phyloP scores from a whole-genome alignment of 495 filamentous ascomycete genomes.

The Hypoxylon fragiforme region DNA sequence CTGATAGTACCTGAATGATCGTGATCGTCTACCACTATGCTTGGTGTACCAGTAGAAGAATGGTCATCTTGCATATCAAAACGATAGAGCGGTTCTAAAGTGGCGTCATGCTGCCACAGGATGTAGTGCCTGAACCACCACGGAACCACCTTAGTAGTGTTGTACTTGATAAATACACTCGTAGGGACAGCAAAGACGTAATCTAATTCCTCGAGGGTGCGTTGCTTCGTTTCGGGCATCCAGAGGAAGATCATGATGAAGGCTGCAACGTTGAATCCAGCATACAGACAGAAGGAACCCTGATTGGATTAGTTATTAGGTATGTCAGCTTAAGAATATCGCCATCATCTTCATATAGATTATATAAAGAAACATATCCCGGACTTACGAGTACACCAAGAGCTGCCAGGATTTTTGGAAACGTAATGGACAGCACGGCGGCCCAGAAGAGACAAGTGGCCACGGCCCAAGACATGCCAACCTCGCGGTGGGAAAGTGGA shows the following conservation, averaged over 20 bases:
- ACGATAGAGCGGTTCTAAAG: constrained; percentile 49
- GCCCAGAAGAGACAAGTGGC: constrained; percentile 75
- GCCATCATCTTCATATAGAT: background rate
- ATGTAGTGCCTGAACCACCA: constrained; percentile 59
- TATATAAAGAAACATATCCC: background rate
- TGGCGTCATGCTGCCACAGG: constrained; percentile 44
- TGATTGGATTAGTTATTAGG: too few relatives aligned
- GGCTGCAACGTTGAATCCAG: constrained; percentile 68
- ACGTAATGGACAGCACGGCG: constrained; percentile 70
- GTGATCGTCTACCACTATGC: background rate
- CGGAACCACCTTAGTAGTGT: constrained; percentile 51
- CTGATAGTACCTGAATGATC: constrained; percentile 3
- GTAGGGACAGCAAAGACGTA: constrained; percentile 60
- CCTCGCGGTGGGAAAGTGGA: constrained; percentile 72
- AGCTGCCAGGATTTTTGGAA: constrained; percentile 64
- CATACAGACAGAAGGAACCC: constrained; percentile 62
- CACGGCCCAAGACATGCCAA: constrained; percentile 77
- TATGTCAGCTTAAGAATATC: constrained; percentile 5
- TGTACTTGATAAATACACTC: constrained; percentile 52
- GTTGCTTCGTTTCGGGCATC: constrained; percentile 79
- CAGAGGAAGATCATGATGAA: constrained; percentile 73
- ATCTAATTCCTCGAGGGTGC: constrained; percentile 69
- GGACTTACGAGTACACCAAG: constrained; percentile 48
- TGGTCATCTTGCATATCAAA: constrained; percentile 32
- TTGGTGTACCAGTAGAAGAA: background rate